These are phyloP conservation scores for Rhytidhysteron rufulum DNA, from an alignment of 2,329 filamentous ascomycete genomes.

Conservation along the genomic window DNA sequence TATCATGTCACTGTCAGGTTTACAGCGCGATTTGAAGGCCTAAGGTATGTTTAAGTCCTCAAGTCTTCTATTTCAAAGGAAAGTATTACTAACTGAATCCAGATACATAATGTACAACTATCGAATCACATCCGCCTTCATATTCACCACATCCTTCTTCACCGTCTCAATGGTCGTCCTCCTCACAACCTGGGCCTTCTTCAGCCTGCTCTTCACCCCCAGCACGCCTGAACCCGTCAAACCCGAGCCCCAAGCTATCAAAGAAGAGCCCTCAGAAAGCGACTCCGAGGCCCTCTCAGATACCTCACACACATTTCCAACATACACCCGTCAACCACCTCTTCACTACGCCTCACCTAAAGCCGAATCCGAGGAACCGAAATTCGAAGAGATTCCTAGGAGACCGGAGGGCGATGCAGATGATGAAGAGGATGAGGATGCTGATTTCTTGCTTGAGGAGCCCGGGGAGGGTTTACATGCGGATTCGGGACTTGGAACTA, in stretches of 20 bases:
- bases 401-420: constrained; percentile 28
- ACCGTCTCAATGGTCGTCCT: constrained; percentile 66
- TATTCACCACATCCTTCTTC: constrained; percentile 75
- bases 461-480: constrained; percentile 16
- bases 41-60: constrained; percentile 47
- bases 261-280: constrained; percentile 12
- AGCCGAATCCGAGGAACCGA: constrained; percentile 13
- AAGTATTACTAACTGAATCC: constrained; percentile 1
- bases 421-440: constrained; percentile 43
- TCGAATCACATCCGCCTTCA: constrained; percentile 63
- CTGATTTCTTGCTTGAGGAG: constrained; percentile 40
- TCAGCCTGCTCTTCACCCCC: constrained; percentile 43
- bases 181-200: constrained; percentile 59
- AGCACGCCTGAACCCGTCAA: constrained; percentile 1
- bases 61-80: neutral
- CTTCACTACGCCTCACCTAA: constrained; percentile 32
- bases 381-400: constrained; percentile 21
- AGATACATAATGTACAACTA: constrained; percentile 86
- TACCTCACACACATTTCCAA: constrained; percentile 47
- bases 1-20: constrained; percentile 68
- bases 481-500: constrained; percentile 48
- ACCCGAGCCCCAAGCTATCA: constrained; percentile 1
- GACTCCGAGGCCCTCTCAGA: constrained; percentile 37
- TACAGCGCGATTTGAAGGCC: constrained; percentile 68
- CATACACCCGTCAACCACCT: constrained; percentile 41